Evolutionary conservation across 1,284 basidiomycete species (phyloP).

Genomic region (Athelia psychrophila): DNA sequence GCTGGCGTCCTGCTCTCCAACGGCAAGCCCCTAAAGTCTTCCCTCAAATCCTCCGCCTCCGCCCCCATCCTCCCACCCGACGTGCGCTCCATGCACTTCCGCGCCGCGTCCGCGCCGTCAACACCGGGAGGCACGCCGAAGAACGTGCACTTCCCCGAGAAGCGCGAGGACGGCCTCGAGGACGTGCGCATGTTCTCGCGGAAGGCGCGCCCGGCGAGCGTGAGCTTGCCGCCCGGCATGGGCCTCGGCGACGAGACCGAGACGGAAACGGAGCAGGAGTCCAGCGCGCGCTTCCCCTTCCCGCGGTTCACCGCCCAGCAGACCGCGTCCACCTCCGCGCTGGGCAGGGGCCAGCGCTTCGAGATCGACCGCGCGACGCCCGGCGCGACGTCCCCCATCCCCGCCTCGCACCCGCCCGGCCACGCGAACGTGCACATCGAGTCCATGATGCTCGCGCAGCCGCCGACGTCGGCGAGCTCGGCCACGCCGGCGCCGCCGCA

Average conservation of each 20-base stretch:
- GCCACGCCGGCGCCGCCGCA: conserved; percentile 19
- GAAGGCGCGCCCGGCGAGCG: conserved; percentile 74
- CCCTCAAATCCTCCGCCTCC: conserved; percentile 73
- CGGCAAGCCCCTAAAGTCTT: conserved; percentile 87
- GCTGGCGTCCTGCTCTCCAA: conserved; percentile 67
- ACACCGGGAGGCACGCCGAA: conserved; percentile 72
- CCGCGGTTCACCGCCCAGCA: conserved; percentile 43
- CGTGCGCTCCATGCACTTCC: conserved; percentile 31
- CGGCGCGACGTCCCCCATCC: neutral
- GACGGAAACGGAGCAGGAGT: conserved; percentile 68
- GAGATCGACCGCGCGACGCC: neutral
- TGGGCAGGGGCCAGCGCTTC: conserved; percentile 30
- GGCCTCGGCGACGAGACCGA: conserved; percentile 70
- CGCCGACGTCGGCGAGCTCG: conserved; percentile 36
- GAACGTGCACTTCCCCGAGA: conserved; percentile 84
- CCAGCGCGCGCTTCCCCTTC: conserved; percentile 30
- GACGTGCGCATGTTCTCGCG: conserved; percentile 83
- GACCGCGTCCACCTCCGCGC: conserved; percentile 40
- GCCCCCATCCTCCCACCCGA: conserved; percentile 30
- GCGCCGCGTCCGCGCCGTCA: conserved; percentile 62
- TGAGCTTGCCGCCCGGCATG: conserved; percentile 45
- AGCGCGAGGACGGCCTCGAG: conserved; percentile 64
- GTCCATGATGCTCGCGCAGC: conserved; percentile 37
- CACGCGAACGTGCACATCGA: conserved; percentile 48
- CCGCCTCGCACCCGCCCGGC: conserved; percentile 22